These are phyloP conservation scores for Sutorius australiensis DNA, from an alignment of 768 basidiomycete species.

Conservation along the genomic window DNA sequence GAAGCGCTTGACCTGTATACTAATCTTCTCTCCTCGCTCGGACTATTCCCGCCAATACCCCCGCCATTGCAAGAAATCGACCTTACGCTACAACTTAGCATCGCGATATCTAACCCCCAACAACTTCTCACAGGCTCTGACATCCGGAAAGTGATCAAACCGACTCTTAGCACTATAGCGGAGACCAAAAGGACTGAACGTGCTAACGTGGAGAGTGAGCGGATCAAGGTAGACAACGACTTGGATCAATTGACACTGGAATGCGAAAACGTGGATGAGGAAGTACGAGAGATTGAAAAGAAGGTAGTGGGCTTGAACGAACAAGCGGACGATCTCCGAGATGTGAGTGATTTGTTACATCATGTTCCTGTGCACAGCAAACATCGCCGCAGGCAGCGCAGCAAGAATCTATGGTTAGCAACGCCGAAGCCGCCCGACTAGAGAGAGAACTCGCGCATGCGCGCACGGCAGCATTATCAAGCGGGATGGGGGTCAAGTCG, in stretches of 20 bases:
- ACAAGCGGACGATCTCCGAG: slow-evolving; percentile 77
- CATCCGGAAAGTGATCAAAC: slow-evolving; percentile 69
- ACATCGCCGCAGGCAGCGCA: slow-evolving; percentile 58
- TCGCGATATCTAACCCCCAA: slow-evolving; percentile 66
- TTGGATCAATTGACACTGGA: slow-evolving; percentile 72
- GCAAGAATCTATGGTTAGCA: slow-evolving; percentile 66
- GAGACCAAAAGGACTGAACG: slow-evolving; percentile 70
- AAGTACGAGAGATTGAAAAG: slow-evolving; percentile 69
- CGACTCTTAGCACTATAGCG: slow-evolving; percentile 67
- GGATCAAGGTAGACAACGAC: slow-evolving; percentile 78
- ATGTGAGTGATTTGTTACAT: slow-evolving; percentile 45
- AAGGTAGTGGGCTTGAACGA: slow-evolving; percentile 66
- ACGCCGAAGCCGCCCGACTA: slow-evolving; percentile 59
- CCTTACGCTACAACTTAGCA: slow-evolving; percentile 78
- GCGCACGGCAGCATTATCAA: slow-evolving; percentile 68
- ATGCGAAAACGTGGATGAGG: slow-evolving; percentile 80
- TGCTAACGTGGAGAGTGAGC: slow-evolving; percentile 69
- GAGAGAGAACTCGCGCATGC: slow-evolving; percentile 74
- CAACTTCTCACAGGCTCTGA: slow-evolving; percentile 67
- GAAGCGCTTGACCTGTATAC: slow-evolving; percentile 79
- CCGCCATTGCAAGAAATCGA: slow-evolving; percentile 69
- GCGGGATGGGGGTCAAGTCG: slow-evolving; percentile 80
- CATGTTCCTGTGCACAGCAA: background rate
- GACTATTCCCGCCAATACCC: slow-evolving; percentile 70
- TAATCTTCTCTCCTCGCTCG: slow-evolving; percentile 67